Conservation (phyloP, 768 basidiomycete genomes). For the Termitomyces sp. region DNA sequence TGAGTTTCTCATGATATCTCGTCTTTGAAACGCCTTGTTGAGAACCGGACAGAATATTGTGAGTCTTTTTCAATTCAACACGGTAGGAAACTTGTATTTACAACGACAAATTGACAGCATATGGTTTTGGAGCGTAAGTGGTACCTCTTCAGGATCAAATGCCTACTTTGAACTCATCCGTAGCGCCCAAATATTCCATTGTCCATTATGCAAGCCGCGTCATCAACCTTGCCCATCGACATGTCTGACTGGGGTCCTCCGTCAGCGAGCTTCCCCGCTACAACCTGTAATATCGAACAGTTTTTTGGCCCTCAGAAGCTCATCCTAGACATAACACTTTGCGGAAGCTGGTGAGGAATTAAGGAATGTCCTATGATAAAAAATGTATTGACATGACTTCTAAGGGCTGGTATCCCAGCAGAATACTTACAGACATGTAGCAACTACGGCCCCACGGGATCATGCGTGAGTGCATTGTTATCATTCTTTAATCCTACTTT, state of each 20-base stretch:
- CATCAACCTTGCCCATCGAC: conserved; percentile 26
- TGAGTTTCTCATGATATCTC: conserved; percentile 1
- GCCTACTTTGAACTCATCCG: conserved; percentile 13
- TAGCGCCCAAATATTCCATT: conserved; percentile 32
- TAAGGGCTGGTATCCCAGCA: conserved; percentile 38
- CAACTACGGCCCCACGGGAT: conserved; percentile 25
- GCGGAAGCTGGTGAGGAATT: conserved; percentile 34
- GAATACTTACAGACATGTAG: conserved; percentile 33
- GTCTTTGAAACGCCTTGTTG: not conserved
- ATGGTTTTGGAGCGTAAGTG: conserved; percentile 42
- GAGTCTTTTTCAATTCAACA: conserved; percentile 2
- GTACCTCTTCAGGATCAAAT: not conserved
- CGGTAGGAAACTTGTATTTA: not conserved
- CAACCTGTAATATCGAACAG: conserved; percentile 32
- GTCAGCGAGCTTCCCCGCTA: conserved; percentile 31
- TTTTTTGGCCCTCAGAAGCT: conserved; percentile 42
- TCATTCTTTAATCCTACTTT: not conserved
- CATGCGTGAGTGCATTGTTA: conserved; percentile 23
- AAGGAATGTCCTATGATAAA: not conserved
- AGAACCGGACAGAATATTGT: conserved; percentile 19
- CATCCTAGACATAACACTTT: conserved; percentile 49
- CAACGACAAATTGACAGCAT: conserved; percentile 21
- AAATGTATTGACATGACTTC: not conserved
- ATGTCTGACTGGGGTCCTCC: conserved; percentile 38
- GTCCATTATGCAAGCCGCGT: conserved; percentile 21